Percentiles rank a stretch among this genome's conserved stretches.
Evolutionary conservation across 371 early-diverging fungal genomes (phyloP).

Genomic region (Mucor racemosus): DNA sequence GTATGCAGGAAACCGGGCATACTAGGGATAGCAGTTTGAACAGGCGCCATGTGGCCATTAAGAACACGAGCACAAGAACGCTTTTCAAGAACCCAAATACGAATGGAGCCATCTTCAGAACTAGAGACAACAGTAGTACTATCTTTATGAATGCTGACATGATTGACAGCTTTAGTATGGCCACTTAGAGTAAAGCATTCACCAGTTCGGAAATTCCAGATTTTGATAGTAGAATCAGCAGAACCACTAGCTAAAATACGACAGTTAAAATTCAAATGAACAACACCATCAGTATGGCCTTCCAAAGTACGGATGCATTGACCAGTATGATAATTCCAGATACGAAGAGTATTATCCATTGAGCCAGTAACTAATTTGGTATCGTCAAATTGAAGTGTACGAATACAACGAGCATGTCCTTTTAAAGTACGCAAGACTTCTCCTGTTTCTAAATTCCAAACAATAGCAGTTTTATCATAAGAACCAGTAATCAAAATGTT

Average conservation of each 20-base stretch:
- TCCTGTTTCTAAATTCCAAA: constrained; percentile 87
- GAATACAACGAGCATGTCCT: constrained; percentile 89
- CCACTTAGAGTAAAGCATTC: constrained; percentile 78
- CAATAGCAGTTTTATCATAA: constrained; percentile 77
- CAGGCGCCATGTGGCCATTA: constrained; percentile 77
- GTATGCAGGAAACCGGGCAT: constrained; percentile 48
- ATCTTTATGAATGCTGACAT: constrained; percentile 71
- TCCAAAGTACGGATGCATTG: constrained; percentile 83
- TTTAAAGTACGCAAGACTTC: constrained; percentile 68
- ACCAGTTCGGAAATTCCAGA: constrained; percentile 90
- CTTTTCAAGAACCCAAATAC: constrained; percentile 80
- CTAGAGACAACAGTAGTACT: constrained; percentile 64
- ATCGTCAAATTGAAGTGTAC: constrained; percentile 86
- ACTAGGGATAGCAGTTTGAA: constrained; percentile 67
- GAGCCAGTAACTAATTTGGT: constrained; percentile 87
- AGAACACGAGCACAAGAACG: constrained; percentile 70
- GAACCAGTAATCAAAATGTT: constrained; percentile 82
- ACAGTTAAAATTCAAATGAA: constrained; percentile 84
- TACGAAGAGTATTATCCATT: constrained; percentile 90
- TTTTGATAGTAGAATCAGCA: constrained; percentile 86
- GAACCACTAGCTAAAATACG: constrained; percentile 84
- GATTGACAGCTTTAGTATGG: constrained; percentile 81
- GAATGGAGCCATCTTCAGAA: constrained; percentile 76
- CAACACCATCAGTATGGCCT: constrained; percentile 86
- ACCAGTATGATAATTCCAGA: constrained; percentile 97